A percentile compares a stretch with the other conserved stretches of the same genome.
Conservation (phyloP, 805 yeast species). For the Candida gorgasii region DNA sequence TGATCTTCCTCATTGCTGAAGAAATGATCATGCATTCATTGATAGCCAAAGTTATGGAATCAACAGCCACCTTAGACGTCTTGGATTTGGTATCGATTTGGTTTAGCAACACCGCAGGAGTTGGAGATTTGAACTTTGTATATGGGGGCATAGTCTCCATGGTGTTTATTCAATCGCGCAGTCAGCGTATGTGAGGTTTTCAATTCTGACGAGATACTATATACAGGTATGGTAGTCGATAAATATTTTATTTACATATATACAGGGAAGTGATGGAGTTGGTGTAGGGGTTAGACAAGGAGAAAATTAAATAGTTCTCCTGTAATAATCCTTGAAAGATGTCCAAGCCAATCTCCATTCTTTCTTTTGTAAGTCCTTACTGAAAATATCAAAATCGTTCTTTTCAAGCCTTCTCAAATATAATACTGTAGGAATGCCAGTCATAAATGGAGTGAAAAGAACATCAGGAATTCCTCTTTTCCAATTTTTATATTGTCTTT, state of each 20-base stretch:
- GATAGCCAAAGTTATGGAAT: constrained; percentile 78
- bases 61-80: constrained; percentile 44
- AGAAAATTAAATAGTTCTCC: constrained; percentile 25
- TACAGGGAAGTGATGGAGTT: too few relatives aligned
- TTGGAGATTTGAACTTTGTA: constrained; percentile 6
- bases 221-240: not conserved
- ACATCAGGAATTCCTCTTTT: constrained; percentile 58
- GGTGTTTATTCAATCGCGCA: not conserved
- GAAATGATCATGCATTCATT: constrained; percentile 86
- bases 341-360: constrained; percentile 72
- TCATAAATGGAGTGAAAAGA: constrained; percentile 66
- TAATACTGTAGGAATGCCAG: constrained; percentile 61
- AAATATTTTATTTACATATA: too few relatives aligned
- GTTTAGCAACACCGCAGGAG: constrained; percentile 3
- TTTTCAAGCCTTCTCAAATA: constrained; percentile 63
- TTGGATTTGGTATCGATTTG: not conserved
- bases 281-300: too few relatives aligned
- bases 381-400: constrained; percentile 61
- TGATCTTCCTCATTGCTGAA: constrained; percentile 80
- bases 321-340: constrained; percentile 49
- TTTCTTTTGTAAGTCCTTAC: constrained; percentile 42
- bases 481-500: constrained; percentile 36
- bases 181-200: not conserved
- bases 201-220: too few relatives aligned
- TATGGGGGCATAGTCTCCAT: constrained; percentile 4